Evolutionary conservation across 2,329 filamentous ascomycete species (phyloP).

Genomic region (Fusarium vanettenii): DNA sequence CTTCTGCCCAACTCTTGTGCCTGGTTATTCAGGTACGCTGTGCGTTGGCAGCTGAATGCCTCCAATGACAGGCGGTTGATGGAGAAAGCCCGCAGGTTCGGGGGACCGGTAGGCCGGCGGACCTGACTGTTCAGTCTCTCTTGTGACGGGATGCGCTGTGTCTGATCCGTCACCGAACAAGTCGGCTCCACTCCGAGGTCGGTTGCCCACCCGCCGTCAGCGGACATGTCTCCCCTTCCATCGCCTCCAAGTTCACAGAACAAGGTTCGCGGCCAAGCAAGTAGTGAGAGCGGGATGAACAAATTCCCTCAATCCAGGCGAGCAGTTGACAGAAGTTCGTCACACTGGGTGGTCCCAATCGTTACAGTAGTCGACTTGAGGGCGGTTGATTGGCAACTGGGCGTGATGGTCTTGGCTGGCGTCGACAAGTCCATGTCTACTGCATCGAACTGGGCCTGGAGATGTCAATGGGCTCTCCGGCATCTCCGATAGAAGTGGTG

Average conservation of each 20-base stretch:
- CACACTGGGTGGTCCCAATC: neutral
- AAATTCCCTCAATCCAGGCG: constrained; percentile 27
- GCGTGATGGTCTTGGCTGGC: neutral
- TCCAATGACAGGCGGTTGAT: constrained; percentile 19
- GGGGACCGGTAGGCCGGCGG: constrained; percentile 4
- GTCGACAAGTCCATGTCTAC: neutral
- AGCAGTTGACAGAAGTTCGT: neutral
- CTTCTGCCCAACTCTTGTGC: constrained; percentile 17
- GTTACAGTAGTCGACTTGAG: neutral
- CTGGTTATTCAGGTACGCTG: constrained; percentile 1
- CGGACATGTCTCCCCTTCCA: constrained; percentile 12
- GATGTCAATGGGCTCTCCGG: neutral
- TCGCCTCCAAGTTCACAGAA: constrained; percentile 2
- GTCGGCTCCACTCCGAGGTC: constrained; percentile 24
- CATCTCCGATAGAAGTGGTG: neutral
- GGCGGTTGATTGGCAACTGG: neutral
- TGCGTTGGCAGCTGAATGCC: neutral
- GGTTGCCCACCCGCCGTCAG: constrained; percentile 6
- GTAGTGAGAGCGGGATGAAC: constrained; percentile 10
- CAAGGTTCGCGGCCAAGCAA: constrained; percentile 29
- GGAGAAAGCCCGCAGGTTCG: constrained; percentile 17
- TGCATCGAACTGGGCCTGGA: neutral
- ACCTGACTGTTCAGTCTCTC: neutral
- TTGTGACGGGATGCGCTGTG: constrained; percentile 19
- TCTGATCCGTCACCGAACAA: constrained; percentile 36